A percentile compares a stretch with the other conserved stretches of the same genome.
Evolutionary conservation across 306 rosid genomes (phyloP).

Genomic region (Pueraria montana): DNA sequence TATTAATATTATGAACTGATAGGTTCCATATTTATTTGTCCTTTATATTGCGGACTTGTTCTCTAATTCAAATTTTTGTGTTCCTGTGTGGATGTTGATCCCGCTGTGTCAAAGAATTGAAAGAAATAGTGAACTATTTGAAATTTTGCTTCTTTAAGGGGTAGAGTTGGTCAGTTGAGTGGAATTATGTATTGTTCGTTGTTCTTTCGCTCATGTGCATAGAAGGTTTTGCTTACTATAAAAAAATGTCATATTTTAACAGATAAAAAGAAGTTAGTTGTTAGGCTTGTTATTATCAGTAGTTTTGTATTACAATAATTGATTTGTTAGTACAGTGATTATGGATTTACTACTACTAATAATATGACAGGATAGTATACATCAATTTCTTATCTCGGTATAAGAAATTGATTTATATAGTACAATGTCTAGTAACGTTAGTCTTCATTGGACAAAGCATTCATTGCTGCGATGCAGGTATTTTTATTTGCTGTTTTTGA

Average conservation of each 20-base stretch:
- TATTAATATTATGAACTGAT: neutral
- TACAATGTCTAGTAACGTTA: neutral
- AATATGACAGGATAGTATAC: neutral
- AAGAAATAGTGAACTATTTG: neutral
- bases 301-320: neutral
- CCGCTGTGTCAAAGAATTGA: constrained; percentile 5
- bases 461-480: too few species aligned
- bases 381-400: neutral
- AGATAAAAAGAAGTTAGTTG: neutral
- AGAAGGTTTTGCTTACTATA: neutral
- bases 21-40: constrained; percentile 16
- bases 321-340: neutral
- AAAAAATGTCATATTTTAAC: neutral
- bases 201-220: neutral
- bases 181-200: neutral
- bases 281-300: neutral
- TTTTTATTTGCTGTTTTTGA: too few species aligned
- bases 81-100: constrained; percentile 11
- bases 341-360: neutral
- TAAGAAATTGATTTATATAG: too few species aligned
- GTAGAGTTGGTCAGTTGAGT: neutral
- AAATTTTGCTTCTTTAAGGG: constrained; percentile 9
- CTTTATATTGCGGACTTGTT: constrained; percentile 31
- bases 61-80: neutral
- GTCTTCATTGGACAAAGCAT: neutral